Evolutionary conservation across 805 yeast genomes (phyloP).

Genomic region (Saturnispora sanitii): DNA sequence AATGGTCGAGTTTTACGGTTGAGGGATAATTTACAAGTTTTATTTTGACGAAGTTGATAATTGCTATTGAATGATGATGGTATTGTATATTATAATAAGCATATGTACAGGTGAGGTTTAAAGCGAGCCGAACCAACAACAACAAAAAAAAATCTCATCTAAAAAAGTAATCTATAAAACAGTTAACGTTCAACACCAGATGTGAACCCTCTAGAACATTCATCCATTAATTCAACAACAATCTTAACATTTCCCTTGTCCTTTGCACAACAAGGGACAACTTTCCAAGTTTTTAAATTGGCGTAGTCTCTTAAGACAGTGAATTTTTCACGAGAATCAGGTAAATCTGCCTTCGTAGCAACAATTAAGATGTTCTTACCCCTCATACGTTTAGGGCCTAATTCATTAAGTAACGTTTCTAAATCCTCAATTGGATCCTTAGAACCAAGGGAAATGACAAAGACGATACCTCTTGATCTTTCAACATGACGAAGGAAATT

Average conservation of each 20-base stretch:
- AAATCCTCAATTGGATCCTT: conserved; percentile 60
- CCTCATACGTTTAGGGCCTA: conserved; percentile 54
- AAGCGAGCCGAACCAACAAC: too few relatives aligned
- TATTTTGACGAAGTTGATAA: too few relatives aligned
- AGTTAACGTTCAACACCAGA: too few relatives aligned
- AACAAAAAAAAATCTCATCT: too few relatives aligned
- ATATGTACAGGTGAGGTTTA: too few relatives aligned
- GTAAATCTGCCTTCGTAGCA: conserved; percentile 90
- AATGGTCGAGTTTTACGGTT: conserved; percentile 5
- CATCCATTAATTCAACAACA: conserved; percentile 65
- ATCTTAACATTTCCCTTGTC: conserved; percentile 62
- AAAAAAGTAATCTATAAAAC: too few relatives aligned
- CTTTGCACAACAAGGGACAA: conserved; percentile 78
- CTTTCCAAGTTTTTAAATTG: conserved; percentile 45
- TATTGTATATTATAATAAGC: too few relatives aligned
- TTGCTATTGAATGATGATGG: neutral
- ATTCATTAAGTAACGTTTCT: conserved; percentile 51
- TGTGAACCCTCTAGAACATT: conserved; percentile 29
- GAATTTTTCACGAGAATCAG: conserved; percentile 42
- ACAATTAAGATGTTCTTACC: conserved; percentile 62
- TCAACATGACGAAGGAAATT: conserved; percentile 90
- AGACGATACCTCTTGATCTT: conserved; percentile 80
- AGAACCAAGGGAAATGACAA: conserved; percentile 71
- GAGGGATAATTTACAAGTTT: conserved; percentile 1
- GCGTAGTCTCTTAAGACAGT: conserved; percentile 35